Evolutionary conservation across 192 early-diverging fungal genomes (phyloP), one percentile per base, ranked within the genome.

Genomic region (Rhizoclosmatium sp.): DNA sequence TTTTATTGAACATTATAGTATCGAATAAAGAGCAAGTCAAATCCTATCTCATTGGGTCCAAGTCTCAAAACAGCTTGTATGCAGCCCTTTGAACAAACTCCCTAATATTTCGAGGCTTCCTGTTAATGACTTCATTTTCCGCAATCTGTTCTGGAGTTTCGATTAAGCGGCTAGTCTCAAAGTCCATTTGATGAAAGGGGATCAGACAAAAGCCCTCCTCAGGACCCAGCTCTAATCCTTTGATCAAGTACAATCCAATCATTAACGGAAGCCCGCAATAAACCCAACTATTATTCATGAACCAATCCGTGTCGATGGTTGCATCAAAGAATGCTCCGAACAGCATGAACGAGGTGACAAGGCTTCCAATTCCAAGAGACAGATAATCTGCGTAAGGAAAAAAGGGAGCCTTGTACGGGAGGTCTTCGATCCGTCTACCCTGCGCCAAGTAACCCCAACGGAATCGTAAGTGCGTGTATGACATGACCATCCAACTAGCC

Each of bases 401-500:
- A 44, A 66, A 71, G 2, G 79, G 79, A 1, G 79, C 79, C 3
- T n/a, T 39, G 72, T 80, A 80, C 9, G 51, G 72, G 2, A 80
- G 58, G 42, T 75, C 72, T 14, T 47, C 12, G 19, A 80, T 21
- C 47, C 19, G 2, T 14, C 59, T 7, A 4, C 66, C 77, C 59
- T 78, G 77, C 21, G 61, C 49, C n/a, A 70, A 1, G 59, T 47
- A 78, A 3, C 79, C 71, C 12, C 14, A 49, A 19, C 64, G 79
- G 79, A 80, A 80, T 12, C 79, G 16, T 42, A 80, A 48, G 48
- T 80, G 79, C 5, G 69, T 80, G 12, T 75, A 3, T 23, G 3
- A 42, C 64, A 80, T 80, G 47, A 69, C n/a, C 62, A 80, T 74
- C 79, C 79, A 80, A 5, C 71, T 41, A 4, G 23, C 23, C 71